Evolutionary conservation across 2,329 filamentous ascomycete genomes (phyloP).

Genomic region (Diaporthe sp.): DNA sequence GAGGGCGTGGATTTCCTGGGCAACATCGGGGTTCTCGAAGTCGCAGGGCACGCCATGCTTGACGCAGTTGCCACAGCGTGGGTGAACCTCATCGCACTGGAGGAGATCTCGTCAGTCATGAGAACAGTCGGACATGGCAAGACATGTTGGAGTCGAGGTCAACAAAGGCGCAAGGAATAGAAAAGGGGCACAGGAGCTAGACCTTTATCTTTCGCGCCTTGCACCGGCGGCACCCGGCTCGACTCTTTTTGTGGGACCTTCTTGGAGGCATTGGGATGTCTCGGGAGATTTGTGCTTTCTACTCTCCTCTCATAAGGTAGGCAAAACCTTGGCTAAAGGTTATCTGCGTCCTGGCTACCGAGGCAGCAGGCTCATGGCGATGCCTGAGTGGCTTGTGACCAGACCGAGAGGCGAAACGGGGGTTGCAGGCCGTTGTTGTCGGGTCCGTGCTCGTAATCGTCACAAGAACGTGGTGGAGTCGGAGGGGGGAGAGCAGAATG

Average conservation of each 20-base stretch:
- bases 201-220: slow-evolving; percentile 80
- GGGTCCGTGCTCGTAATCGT: slow-evolving; percentile 13
- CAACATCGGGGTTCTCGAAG: slow-evolving; percentile 67
- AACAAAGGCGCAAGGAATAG: background rate
- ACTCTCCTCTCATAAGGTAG: background rate
- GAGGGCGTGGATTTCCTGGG: slow-evolving; percentile 57
- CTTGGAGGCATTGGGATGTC: slow-evolving; percentile 68
- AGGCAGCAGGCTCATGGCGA: slow-evolving; percentile 32
- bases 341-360: slow-evolving; percentile 32
- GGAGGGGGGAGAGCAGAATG: background rate
- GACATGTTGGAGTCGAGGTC: background rate
- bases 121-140: background rate
- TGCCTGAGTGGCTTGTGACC: slow-evolving; percentile 7
- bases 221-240: slow-evolving; percentile 74
- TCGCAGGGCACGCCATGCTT: slow-evolving; percentile 77
- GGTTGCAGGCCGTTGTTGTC: background rate
- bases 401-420: slow-evolving; percentile 5
- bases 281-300: background rate
- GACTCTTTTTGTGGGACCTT: slow-evolving; percentile 78
- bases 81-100: slow-evolving; percentile 76
- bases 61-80: slow-evolving; percentile 73
- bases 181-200: slow-evolving; percentile 34
- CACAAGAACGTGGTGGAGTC: background rate
- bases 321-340: slow-evolving; percentile 19
- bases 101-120: background rate